phyloP scores from a whole-genome alignment of 148 eudicot species.

The Beta vulgaris region DNA sequence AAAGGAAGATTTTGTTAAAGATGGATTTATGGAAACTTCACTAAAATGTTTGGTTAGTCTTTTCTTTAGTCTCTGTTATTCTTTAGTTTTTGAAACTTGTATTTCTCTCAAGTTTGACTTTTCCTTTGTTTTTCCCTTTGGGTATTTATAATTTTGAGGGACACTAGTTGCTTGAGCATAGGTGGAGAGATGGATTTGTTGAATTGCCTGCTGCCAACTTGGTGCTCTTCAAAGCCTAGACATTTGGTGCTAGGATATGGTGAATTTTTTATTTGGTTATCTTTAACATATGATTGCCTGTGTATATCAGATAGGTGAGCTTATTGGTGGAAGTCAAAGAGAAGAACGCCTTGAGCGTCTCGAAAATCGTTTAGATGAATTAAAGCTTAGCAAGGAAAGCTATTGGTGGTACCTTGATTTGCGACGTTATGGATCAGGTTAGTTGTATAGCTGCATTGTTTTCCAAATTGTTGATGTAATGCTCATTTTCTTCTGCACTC shows the following conservation, averaged over 20 bases:
- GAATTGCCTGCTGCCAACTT: background rate
- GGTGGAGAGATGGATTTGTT: too few relatives aligned
- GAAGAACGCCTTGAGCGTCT: conserved; percentile 89
- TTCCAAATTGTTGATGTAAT: background rate
- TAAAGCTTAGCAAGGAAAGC: conserved; percentile 80
- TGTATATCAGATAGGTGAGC: conserved; percentile 76
- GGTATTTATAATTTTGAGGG: too few relatives aligned
- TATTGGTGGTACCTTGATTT: conserved; percentile 99
- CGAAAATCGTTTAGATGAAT: conserved; percentile 71
- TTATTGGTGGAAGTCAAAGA: conserved; percentile 99
- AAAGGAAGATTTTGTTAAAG: too few relatives aligned
- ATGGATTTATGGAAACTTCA: too few relatives aligned
- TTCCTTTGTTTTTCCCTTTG: background rate
- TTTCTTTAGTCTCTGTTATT: too few relatives aligned
- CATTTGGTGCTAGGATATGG: background rate
- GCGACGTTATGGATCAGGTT: conserved; percentile 99
- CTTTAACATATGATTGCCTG: conserved; percentile 2
- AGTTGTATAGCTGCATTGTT: background rate
- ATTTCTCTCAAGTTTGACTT: too few relatives aligned
- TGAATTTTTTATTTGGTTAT: background rate
- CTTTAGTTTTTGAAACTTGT: too few relatives aligned
- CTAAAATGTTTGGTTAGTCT: too few relatives aligned
- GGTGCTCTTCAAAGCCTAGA: background rate
- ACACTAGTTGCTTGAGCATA: background rate
- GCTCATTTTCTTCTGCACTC: background rate